Base-by-base conservation (phyloP, 176 grass and related monocot genomes). In the Puya raimondii region DNA sequence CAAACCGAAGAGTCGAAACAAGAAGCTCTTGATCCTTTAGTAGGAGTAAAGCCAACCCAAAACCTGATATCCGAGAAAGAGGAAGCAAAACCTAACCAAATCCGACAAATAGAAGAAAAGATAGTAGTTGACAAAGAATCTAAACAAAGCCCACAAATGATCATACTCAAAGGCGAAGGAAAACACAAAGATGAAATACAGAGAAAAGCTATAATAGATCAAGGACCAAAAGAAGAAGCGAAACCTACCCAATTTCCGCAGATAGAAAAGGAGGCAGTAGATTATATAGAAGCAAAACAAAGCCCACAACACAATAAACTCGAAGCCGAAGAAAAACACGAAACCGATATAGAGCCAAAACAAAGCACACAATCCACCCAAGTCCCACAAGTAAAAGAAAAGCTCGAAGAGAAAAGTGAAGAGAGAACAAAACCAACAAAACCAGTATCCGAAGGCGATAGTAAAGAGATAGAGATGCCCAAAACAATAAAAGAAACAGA, bases 11-110 rank as follows among this genome's bases (percentile, higher is more conserved):
- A 80, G 49, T 2, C 70, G 22, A 74, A 63, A 61, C 50, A 65
- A 63, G 26, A 68, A 73, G 12, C 48, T 53, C 64, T 80, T 2
- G 69, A 80, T 80, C 53, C 69, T 71, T 18, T 72, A 11, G 23
- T 17, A 10, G 48, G 23, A 23, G 14, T 50, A 47, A 72, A 18
- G 9, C 79, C 64, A 51, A 64, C n/a, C 1, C 23, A 74, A 64
- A 68, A 53, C 6, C 47, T 15, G 26, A 58, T 63, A 69, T 47
- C 18, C 0, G 4, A 74, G 23, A 74, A 7, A 48, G 54, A 18
- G 2, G 72, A 71, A 70, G 33, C 47, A 15, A 65, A 71, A 23
- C 66, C 51, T 8, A 67, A 73, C n/a, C 69, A 78, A 11, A 33
- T 3, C 25, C 53, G 7, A 9, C 26, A 52, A 5, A 10, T 65